These are phyloP conservation scores for Monosporozyma yasuniensis DNA, from an alignment of 805 yeast genomes.

Conservation along the genomic window DNA sequence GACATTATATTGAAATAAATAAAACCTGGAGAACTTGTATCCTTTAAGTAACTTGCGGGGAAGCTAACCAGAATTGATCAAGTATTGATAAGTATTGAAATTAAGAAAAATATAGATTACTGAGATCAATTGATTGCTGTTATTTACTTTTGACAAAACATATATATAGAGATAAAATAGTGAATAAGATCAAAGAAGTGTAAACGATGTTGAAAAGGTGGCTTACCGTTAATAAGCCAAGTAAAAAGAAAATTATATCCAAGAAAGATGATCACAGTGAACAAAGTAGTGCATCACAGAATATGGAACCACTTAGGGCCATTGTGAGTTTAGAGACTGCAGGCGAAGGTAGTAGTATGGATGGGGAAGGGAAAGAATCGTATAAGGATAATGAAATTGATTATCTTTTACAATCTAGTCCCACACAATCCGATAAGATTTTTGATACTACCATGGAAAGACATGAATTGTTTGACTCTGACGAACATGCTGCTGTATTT, in stretches of 20 bases:
- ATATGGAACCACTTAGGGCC: neutral
- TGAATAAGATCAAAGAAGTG: neutral
- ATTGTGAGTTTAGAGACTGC: conserved; percentile 2
- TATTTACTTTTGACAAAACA: too few species aligned
- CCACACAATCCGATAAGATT: neutral
- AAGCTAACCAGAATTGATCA: neutral
- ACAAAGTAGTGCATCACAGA: neutral
- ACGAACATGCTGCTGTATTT: neutral
- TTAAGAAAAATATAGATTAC: neutral
- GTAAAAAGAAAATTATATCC: conserved; percentile 1
- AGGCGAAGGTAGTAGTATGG: neutral
- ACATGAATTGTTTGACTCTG: neutral
- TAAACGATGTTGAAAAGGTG: conserved; percentile 20
- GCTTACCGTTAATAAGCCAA: conserved; percentile 4
- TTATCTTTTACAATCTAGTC: neutral
- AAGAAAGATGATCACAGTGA: neutral
- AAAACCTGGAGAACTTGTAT: neutral
- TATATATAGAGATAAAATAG: too few species aligned
- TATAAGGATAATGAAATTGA: neutral
- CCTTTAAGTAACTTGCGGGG: neutral
- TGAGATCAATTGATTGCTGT: neutral
- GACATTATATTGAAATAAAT: neutral
- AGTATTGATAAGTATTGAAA: neutral
- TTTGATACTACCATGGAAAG: conserved; percentile 1
- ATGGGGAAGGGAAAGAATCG: neutral